Percentiles rank a stretch among this genome's conserved stretches.
Conservation (phyloP, 371 early-diverging fungal genomes). For the Mortierella sp. region DNA sequence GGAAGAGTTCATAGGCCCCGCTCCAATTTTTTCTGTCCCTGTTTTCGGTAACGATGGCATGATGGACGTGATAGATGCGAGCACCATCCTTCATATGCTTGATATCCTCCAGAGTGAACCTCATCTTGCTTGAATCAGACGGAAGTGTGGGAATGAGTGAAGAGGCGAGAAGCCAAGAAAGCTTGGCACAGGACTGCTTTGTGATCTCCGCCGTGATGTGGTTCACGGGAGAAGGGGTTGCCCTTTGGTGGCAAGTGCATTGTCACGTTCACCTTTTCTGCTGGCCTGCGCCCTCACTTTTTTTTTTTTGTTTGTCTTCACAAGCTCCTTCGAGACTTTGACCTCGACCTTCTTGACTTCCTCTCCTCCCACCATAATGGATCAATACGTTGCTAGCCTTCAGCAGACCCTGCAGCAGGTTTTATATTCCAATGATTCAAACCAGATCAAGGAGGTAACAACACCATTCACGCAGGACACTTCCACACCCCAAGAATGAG, state of each 20-base stretch:
- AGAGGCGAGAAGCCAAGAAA: no score
- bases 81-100: background rate
- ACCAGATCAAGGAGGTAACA: conserved; percentile 37
- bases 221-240: no score
- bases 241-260: no score
- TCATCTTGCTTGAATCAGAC: no score
- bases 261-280: no score
- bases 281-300: background rate
- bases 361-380: conserved; percentile 21
- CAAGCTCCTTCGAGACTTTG: background rate
- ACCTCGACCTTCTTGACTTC: background rate
- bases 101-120: background rate
- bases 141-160: no score
- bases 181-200: no score
- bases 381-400: conserved; percentile 32
- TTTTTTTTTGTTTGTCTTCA: conserved; percentile 1
- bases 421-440: conserved; percentile 33
- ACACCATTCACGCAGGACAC: background rate
- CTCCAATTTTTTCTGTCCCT: conserved; percentile 23
- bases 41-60: conserved; percentile 30
- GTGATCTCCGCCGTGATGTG: no score
- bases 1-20: conserved; percentile 32
- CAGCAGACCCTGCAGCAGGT: conserved; percentile 41
- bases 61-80: conserved; percentile 16
- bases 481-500: no score